A percentile compares a stretch with the other conserved stretches of the same genome.
Conservation (phyloP, 345 rosid genomes). For the Syzygium aqueum region DNA sequence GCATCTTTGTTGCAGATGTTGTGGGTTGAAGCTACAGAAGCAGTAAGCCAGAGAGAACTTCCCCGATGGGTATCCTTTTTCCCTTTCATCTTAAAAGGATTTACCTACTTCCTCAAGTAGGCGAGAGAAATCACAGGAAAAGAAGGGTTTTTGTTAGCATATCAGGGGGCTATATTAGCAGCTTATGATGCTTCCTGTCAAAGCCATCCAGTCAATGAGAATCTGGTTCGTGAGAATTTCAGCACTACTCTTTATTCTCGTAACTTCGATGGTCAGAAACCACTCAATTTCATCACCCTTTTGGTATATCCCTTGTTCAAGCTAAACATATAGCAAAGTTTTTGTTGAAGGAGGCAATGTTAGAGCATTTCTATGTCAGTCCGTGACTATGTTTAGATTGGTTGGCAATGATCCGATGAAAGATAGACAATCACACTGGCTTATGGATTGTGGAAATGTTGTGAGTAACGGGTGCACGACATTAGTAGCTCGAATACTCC, state of each 20-base stretch:
- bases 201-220: not conserved
- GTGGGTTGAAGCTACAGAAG: conserved; percentile 10
- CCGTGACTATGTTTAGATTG: not conserved
- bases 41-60: not conserved
- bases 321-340: not conserved
- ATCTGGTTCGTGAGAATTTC: not conserved
- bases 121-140: not conserved
- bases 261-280: not conserved
- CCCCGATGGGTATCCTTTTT: not conserved
- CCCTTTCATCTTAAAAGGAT: not conserved
- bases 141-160: not conserved
- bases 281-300: not conserved
- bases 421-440: not conserved
- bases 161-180: not conserved
- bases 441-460: not conserved
- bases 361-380: not conserved
- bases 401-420: not conserved
- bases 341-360: not conserved
- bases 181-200: not conserved
- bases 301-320: not conserved
- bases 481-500: not conserved
- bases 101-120: not conserved
- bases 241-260: not conserved
- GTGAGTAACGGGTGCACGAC: not conserved
- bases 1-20: conserved; percentile 51